Conservation (phyloP, 768 basidiomycete species). For the Hypholoma fasciculare region DNA sequence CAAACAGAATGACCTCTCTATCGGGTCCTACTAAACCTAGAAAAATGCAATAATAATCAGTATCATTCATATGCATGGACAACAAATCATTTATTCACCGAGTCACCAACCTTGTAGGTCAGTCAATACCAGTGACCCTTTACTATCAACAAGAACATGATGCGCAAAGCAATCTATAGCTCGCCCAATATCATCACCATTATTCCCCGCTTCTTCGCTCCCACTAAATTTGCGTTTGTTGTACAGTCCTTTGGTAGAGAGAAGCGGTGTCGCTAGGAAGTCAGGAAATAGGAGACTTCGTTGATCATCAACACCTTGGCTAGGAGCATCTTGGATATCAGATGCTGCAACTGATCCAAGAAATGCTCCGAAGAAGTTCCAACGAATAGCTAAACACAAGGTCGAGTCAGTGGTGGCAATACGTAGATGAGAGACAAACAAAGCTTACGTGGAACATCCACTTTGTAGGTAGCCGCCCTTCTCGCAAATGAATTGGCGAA, state of each 20-base stretch:
- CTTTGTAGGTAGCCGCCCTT: background rate
- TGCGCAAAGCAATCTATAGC: background rate
- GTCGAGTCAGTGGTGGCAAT: background rate
- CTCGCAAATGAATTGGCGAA: background rate
- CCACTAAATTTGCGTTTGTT: background rate
- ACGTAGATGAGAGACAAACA: background rate
- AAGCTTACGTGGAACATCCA: background rate
- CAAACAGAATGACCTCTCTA: background rate
- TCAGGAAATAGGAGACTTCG: background rate
- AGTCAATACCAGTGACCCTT: background rate
- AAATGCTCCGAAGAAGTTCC: background rate
- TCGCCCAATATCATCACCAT: background rate
- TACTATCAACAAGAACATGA: background rate
- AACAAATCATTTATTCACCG: background rate
- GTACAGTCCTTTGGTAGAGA: background rate
- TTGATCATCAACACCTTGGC: background rate
- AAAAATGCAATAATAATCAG: background rate
- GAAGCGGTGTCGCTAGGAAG: background rate
- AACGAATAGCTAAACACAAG: background rate
- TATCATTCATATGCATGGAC: background rate
- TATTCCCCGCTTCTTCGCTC: background rate
- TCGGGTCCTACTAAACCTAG: background rate
- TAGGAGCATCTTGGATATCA: background rate
- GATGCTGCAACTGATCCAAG: background rate
- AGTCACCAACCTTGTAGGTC: background rate